Conservation (phyloP, 495 filamentous ascomycete genomes). For the Trichocladium uniseriatum region DNA sequence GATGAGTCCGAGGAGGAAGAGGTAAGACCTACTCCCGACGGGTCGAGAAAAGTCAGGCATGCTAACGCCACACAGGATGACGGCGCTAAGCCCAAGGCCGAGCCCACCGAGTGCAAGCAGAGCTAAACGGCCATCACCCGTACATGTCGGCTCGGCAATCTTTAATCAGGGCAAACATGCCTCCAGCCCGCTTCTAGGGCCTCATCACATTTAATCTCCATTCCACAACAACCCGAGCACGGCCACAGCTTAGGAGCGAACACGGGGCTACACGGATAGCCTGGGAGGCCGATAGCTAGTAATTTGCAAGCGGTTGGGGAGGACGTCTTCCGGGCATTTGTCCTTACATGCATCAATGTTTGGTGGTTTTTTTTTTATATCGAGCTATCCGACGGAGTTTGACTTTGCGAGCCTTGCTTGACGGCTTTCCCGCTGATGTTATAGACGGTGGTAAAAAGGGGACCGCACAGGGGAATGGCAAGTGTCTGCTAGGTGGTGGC, state of each 20-base stretch:
- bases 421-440: not conserved
- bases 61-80: constrained; percentile 58
- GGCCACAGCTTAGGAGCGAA: constrained; percentile 6
- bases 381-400: constrained; percentile 8
- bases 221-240: constrained; percentile 6
- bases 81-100: constrained; percentile 92
- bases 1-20: constrained; percentile 86
- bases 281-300: constrained; percentile 14
- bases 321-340: constrained; percentile 17
- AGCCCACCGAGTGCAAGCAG: constrained; percentile 99
- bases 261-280: constrained; percentile 5
- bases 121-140: constrained; percentile 51
- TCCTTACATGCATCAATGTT: constrained; percentile 12
- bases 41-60: no score
- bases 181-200: constrained; percentile 6
- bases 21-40: constrained; percentile 43
- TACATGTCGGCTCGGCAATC: constrained; percentile 3
- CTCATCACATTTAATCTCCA: constrained; percentile 8
- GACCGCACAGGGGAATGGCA: constrained; percentile 9
- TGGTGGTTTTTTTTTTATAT: constrained; percentile 20
- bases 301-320: constrained; percentile 16
- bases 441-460: constrained; percentile 14
- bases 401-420: constrained; percentile 4
- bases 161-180: constrained; percentile 13
- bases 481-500: constrained; percentile 8